Evolutionary conservation across 352 stramenopile genomes (phyloP), one percentile per base, ranked within the genome.

Genomic region (Plasmopara viticola): DNA sequence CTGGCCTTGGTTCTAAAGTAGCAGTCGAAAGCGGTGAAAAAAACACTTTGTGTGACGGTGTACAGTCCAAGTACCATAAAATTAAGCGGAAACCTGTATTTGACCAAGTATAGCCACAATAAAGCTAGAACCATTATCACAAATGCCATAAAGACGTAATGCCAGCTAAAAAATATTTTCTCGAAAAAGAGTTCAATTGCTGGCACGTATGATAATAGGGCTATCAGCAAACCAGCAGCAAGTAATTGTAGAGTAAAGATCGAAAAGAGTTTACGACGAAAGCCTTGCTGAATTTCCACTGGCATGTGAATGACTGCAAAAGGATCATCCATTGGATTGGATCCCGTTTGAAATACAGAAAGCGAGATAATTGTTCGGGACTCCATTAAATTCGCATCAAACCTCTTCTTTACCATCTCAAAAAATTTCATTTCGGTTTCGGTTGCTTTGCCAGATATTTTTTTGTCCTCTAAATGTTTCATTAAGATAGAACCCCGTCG

Each of bases 391-490:
- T 84, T 84, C 15, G 72, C 61, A 45, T 90, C 76, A 28, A 86
- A 90, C 15, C 77, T 64, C 13, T 64, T 70, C 48, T 90, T 90
- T 39, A 90, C 71, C 51, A 79, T 76, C 5, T 90, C 76, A 41
- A 90, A 87, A 45, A 90, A 90, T 60, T 90, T 90, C 65, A 84
- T 75, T 48, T 90, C 79, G 17, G 80, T 84, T 15, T 86, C 75
- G 0, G 73, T 87, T 8, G 74, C 78, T 31, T 74, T 64, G 6
- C 73, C 76, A 2, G 60, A 52, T n/a, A 69, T 70, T 30, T 85
- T 74, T 49, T 90, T 86, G 17, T 70, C 66, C 45, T 87, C 74
- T 37, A 90, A 53, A 48, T 90, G 78, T 51, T 78, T 78, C 44
- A 90, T 78, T 14, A 87, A 44, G 44, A 89, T 87, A 9, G 76